Conservation (phyloP, 2,329 filamentous ascomycete genomes). For the Apiospora rasikravindrae region DNA sequence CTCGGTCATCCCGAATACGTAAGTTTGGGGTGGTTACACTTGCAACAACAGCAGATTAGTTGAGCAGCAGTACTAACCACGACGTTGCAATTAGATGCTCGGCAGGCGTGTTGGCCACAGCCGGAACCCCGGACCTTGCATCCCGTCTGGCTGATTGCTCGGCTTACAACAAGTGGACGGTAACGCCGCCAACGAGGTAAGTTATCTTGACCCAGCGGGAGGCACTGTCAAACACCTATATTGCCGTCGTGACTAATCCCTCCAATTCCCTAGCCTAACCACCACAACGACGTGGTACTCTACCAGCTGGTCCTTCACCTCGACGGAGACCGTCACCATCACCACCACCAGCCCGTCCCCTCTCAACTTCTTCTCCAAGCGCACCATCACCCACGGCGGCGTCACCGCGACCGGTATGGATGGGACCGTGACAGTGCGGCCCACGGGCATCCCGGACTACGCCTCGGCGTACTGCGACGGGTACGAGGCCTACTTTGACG, state of each 20-base stretch:
- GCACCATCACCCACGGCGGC: background rate
- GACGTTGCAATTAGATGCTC: background rate
- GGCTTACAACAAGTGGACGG: background rate
- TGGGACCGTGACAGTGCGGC: background rate
- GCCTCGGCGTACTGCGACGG: background rate
- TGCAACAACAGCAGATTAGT: no score
- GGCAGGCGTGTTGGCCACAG: background rate
- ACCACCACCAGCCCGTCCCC: background rate
- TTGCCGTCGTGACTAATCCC: background rate
- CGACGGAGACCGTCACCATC: background rate
- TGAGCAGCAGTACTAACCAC: background rate
- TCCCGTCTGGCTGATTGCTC: background rate
- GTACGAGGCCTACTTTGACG: background rate
- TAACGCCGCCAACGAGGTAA: background rate
- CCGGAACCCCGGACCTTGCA: background rate
- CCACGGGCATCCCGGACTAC: background rate
- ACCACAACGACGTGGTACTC: background rate
- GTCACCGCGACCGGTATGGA: background rate
- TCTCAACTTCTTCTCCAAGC: background rate
- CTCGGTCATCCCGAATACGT: no score
- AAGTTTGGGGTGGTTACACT: no score
- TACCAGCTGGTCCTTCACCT: background rate
- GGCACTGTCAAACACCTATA: no score
- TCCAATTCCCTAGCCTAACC: background rate
- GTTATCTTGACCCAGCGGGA: background rate